Conservation (phyloP, 345 rosid genomes). For the Corchorus capsularis region DNA sequence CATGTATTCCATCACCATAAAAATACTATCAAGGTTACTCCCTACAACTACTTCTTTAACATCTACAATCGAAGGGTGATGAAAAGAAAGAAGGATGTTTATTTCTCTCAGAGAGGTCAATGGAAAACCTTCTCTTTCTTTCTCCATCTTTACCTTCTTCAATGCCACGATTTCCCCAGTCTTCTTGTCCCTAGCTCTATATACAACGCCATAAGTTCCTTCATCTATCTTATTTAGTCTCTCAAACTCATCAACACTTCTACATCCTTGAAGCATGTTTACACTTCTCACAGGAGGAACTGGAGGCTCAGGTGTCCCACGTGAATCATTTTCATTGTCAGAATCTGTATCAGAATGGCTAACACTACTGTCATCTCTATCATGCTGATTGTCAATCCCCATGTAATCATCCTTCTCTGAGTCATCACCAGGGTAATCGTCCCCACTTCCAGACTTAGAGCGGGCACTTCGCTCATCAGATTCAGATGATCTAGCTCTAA, state of each 20-base stretch:
- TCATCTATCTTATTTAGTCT: slow-evolving; percentile 97
- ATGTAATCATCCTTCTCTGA: slow-evolving; percentile 63
- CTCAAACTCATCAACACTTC: slow-evolving; percentile 98
- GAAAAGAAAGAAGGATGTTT: slow-evolving; percentile 94
- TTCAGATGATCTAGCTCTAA: slow-evolving; percentile 58
- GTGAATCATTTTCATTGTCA: slow-evolving; percentile 49
- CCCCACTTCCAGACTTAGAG: slow-evolving; percentile 57
- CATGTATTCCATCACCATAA: slow-evolving; percentile 99
- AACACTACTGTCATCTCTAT: slow-evolving; percentile 35
- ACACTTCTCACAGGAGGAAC: slow-evolving; percentile 74
- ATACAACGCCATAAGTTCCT: slow-evolving; percentile 99
- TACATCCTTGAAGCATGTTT: slow-evolving; percentile 95
- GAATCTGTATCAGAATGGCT: slow-evolving; percentile 54
- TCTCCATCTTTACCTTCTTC: slow-evolving; percentile 99
- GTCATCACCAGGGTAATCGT: slow-evolving; percentile 50
- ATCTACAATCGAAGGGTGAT: slow-evolving; percentile 92
- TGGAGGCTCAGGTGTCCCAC: slow-evolving; percentile 55
- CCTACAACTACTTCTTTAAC: slow-evolving; percentile 99
- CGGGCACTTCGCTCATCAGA: slow-evolving; percentile 56
- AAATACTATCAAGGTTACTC: slow-evolving; percentile 89
- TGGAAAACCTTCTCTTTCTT: slow-evolving; percentile 99
- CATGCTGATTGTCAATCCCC: slow-evolving; percentile 63
- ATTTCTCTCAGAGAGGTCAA: slow-evolving; percentile 93
- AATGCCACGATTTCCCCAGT: slow-evolving; percentile 94
- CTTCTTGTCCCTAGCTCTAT: slow-evolving; percentile 92